Percentiles rank a stretch among this genome's conserved stretches.
phyloP scores from a whole-genome alignment of 2,329 filamentous ascomycete species.

The Cadophora sp. region DNA sequence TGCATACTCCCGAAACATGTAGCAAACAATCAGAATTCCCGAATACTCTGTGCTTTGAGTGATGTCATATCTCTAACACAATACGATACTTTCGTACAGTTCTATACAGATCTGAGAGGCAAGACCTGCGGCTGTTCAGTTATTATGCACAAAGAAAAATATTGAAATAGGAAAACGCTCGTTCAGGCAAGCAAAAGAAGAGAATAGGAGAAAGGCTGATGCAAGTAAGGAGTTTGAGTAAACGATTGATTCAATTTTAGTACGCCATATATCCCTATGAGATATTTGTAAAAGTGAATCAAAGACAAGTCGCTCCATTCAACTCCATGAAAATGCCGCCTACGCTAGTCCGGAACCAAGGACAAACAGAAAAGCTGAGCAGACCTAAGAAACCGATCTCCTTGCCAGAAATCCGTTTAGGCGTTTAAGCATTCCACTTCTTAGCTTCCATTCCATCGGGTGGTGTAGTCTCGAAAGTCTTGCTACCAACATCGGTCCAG shows the following conservation, averaged over 20 bases:
- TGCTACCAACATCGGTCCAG: conserved; percentile 81
- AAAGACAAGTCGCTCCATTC: background rate
- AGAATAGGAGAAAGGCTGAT: too few relatives aligned
- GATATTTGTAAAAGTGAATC: background rate
- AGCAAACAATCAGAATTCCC: too few relatives aligned
- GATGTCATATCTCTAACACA: too few relatives aligned
- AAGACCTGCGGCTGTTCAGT: too few relatives aligned
- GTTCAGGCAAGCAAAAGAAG: too few relatives aligned
- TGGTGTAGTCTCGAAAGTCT: conserved; percentile 73
- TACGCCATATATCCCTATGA: background rate
- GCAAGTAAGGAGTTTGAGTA: background rate
- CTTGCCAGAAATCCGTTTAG: background rate
- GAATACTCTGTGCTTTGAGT: too few relatives aligned
- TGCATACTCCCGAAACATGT: too few relatives aligned
- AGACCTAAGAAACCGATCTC: background rate
- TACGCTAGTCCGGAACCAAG: background rate
- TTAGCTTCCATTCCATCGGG: conserved; percentile 81
- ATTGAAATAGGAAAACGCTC: too few relatives aligned
- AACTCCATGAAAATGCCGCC: conserved; percentile 8
- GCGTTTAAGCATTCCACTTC: conserved; percentile 59
- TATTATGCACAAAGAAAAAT: too few relatives aligned
- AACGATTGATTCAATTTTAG: background rate
- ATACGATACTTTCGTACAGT: too few relatives aligned
- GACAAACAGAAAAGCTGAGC: background rate
- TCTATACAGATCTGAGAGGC: too few relatives aligned